Conservation (phyloP, 2,329 filamentous ascomycete genomes). For the Phaeophleospora eucalypticola region DNA sequence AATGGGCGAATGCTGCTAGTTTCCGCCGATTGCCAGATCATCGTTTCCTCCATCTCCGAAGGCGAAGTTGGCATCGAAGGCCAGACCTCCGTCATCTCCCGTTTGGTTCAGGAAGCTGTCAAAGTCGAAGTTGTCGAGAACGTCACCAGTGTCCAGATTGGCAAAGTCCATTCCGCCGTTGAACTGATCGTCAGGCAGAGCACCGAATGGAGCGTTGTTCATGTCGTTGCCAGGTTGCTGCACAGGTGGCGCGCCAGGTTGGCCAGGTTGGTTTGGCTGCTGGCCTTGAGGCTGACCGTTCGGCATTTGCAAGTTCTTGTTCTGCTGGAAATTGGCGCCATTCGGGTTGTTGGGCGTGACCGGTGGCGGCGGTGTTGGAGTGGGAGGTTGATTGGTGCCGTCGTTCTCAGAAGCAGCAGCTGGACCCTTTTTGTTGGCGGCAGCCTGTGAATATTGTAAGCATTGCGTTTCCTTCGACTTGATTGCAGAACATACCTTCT, state of each 20-base stretch:
- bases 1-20: neutral
- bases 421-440: slow-evolving; percentile 38
- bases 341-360: slow-evolving; percentile 39
- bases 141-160: slow-evolving; percentile 55
- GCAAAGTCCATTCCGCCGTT: slow-evolving; percentile 38
- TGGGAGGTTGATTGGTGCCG: slow-evolving; percentile 38
- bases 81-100: slow-evolving; percentile 41
- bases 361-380: slow-evolving; percentile 47
- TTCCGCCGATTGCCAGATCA: slow-evolving; percentile 2
- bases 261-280: slow-evolving; percentile 28
- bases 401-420: slow-evolving; percentile 42
- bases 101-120: slow-evolving; percentile 61
- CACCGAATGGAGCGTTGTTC: slow-evolving; percentile 39
- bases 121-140: slow-evolving; percentile 65
- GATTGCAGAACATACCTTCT: too few relatives aligned
- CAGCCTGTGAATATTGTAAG: slow-evolving; percentile 10
- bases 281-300: slow-evolving; percentile 32
- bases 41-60: slow-evolving; percentile 33
- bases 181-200: slow-evolving; percentile 36
- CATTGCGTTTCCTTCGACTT: too few relatives aligned
- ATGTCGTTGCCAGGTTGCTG: slow-evolving; percentile 29
- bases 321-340: slow-evolving; percentile 36
- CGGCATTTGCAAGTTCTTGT: slow-evolving; percentile 34
- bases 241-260: slow-evolving; percentile 16
- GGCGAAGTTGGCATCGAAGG: slow-evolving; percentile 35